Conservation (phyloP, 768 basidiomycete genomes). For the Epithele typhae region DNA sequence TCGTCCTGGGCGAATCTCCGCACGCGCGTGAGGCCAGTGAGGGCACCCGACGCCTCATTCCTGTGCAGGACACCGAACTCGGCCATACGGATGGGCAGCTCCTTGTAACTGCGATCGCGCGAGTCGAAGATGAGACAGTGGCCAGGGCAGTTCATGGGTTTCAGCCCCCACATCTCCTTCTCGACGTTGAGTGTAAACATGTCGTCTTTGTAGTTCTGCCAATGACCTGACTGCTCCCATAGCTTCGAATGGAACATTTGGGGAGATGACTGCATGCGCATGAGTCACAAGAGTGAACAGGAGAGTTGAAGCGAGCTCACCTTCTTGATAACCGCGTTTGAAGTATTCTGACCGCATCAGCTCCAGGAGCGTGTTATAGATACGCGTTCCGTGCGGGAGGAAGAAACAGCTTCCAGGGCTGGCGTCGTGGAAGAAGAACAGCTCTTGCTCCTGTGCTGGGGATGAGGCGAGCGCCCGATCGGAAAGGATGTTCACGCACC, state of each 20-base stretch:
- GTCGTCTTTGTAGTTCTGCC: slow-evolving; percentile 96
- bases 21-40: slow-evolving; percentile 91
- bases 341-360: slow-evolving; percentile 92
- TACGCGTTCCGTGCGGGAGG: slow-evolving; percentile 93
- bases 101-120: slow-evolving; percentile 89
- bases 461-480: not conserved
- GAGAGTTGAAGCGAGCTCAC: slow-evolving; percentile 35
- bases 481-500: slow-evolving; percentile 31
- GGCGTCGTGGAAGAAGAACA: slow-evolving; percentile 98
- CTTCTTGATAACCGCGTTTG: slow-evolving; percentile 95
- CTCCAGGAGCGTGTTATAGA: slow-evolving; percentile 93
- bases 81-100: slow-evolving; percentile 95
- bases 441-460: slow-evolving; percentile 70
- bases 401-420: slow-evolving; percentile 96
- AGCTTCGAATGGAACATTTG: slow-evolving; percentile 96
- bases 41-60: slow-evolving; percentile 92
- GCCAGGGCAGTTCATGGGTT: slow-evolving; percentile 99
- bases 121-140: slow-evolving; percentile 96
- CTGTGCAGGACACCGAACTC: slow-evolving; percentile 95
- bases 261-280: slow-evolving; percentile 75
- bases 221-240: slow-evolving; percentile 98
- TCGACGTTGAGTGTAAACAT: slow-evolving; percentile 96
- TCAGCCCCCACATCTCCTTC: slow-evolving; percentile 93
- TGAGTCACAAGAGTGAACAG: not conserved
- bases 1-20: slow-evolving; percentile 97